Evolutionary conservation across 345 rosid species (phyloP), one percentile per base, ranked within the genome.

Genomic region (Jatropha curcas): DNA sequence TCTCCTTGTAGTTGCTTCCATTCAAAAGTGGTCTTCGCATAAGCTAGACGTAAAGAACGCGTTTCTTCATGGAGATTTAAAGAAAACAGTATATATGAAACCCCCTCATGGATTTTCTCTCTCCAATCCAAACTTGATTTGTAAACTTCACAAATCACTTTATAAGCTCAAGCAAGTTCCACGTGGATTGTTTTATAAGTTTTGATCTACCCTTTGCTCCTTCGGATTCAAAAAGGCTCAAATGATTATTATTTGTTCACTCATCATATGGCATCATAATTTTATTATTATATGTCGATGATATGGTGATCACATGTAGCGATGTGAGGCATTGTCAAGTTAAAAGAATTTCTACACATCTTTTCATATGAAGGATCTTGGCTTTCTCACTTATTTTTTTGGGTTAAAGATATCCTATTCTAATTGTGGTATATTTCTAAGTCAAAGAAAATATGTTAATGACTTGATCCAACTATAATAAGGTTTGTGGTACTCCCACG

Each of bases 321-420:
- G 58, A 66, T 45, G 16, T 4, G 17, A 48, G 43, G 27, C 1
- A 67, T 67, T 1, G 7, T 1, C 0, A 4, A 67, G 11, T 67
- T 67, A 11, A 67, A 50, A 5, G 48, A 5, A 19, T 67, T 43
- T 67, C 59, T 67, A 28, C 0, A 67, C 58, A 27, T 46, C 70
- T 2, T 67, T 67, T 50, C 24, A 27, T 7, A 67, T 30, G 58
- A 67, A 67, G 48, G 57, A 33, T 65, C 58, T 67, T 46, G 28
- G 70, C 4, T 8, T 8, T 4, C 4, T 35, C 7, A 35, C 39
- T 35, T 35, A 35, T 35, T 1, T 35, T 35, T 35, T 35, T 5
- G 57, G 57, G 2, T 28, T 67, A 1, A 25, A 65, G 28, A 20
- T 48, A 17, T 67, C 39, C 10, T 50, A 67, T 4, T 45, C n/a